phyloP scores from a whole-genome alignment of 148 eudicot species.

The Rheum nobile region DNA sequence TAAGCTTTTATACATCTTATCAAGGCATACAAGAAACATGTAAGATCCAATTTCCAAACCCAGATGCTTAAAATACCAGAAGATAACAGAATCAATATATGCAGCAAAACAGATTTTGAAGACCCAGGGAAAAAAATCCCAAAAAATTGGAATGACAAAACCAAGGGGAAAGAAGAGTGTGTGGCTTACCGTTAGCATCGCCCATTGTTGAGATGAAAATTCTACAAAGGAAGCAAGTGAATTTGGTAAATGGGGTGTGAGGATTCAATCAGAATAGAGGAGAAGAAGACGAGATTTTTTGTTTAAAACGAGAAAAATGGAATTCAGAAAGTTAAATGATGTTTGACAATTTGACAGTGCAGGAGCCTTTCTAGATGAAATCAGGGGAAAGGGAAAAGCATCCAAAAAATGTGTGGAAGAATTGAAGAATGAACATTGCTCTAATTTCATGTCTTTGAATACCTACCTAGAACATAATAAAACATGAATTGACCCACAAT shows the following conservation, averaged over 20 bases:
- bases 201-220: slow-evolving; percentile 10
- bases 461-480: no score
- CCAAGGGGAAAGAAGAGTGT: not conserved
- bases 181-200: slow-evolving; percentile 17
- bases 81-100: not conserved
- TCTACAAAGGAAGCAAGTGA: not conserved
- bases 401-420: not conserved
- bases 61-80: no score
- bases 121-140: not conserved
- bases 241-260: not conserved
- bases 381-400: not conserved
- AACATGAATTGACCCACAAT: no score
- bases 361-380: not conserved
- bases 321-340: not conserved
- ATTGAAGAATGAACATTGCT: no score
- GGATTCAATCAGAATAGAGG: not conserved
- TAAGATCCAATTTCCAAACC: not conserved
- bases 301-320: not conserved
- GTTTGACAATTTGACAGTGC: no score
- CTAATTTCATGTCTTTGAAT: no score
- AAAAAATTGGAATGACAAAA: not conserved
- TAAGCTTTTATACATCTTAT: no score
- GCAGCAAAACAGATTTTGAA: not conserved
- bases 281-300: not conserved
- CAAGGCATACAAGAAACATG: not conserved